Evolutionary conservation across 768 basidiomycete genomes (phyloP).

Genomic region (Rhizopogon rudus): DNA sequence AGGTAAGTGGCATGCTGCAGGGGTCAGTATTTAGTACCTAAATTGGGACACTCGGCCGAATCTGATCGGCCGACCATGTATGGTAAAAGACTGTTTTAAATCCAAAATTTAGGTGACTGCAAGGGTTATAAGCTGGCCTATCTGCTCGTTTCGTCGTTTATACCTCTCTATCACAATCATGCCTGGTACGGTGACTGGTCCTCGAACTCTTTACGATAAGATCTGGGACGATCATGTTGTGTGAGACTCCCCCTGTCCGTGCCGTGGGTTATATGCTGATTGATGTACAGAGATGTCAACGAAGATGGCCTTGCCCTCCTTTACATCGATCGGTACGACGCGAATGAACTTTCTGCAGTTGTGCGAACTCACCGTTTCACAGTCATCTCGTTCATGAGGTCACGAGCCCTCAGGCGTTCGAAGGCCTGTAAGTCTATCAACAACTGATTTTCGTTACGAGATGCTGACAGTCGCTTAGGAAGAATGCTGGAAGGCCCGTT

Average conservation of each 20-base stretch:
- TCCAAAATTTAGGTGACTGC: not conserved
- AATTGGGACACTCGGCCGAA: not conserved
- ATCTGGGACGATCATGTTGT: constrained; percentile 98
- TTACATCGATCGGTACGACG: constrained; percentile 71
- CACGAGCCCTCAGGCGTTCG: constrained; percentile 91
- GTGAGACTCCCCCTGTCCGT: constrained; percentile 35
- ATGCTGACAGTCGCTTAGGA: constrained; percentile 32
- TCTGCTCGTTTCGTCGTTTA: constrained; percentile 2
- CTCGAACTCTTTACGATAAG: constrained; percentile 95
- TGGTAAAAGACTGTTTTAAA: not conserved
- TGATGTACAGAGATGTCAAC: constrained; percentile 50
- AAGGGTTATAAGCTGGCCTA: not conserved
- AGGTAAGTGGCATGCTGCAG: too few relatives aligned
- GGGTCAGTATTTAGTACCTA: too few relatives aligned
- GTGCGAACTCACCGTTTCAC: not conserved
- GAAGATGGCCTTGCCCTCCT: constrained; percentile 76
- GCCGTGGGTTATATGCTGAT: constrained; percentile 9
- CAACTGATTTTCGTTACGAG: not conserved
- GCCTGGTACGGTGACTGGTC: constrained; percentile 52
- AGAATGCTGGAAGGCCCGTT: constrained; percentile 71
- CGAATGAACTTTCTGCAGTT: not conserved
- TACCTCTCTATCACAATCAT: constrained; percentile 25
- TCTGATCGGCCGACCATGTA: too few relatives aligned
- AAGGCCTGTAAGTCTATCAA: constrained; percentile 58
- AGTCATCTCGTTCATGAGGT: constrained; percentile 82